Evolutionary conservation across 257 asterid genomes (phyloP).

Genomic region (Capsicum pubescens): DNA sequence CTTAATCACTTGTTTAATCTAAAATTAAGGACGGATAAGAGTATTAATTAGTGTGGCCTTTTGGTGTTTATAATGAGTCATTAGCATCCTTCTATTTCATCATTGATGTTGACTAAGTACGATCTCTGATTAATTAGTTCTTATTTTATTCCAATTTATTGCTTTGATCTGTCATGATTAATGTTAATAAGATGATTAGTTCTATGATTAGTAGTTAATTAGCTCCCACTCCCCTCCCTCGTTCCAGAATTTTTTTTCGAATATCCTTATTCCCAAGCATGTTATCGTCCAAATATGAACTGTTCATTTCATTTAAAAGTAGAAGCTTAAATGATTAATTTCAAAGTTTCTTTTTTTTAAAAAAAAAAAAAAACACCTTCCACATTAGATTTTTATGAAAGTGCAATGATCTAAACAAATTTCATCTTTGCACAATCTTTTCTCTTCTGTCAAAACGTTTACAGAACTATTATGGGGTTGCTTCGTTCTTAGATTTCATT

Average conservation of each 20-base stretch:
- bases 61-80: constrained; percentile 17
- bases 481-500: neutral
- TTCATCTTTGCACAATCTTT: too few species aligned
- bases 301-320: neutral
- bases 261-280: neutral
- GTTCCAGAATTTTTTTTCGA: neutral
- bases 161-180: neutral
- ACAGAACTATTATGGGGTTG: neutral
- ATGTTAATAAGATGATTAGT: constrained; percentile 2
- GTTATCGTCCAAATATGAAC: neutral
- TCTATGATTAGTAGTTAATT: constrained; percentile 12
- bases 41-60: neutral
- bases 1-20: constrained; percentile 4
- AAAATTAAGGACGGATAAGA: neutral
- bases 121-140: neutral
- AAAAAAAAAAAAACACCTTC: neutral
- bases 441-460: too few species aligned
- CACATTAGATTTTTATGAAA: neutral
- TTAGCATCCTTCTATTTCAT: neutral
- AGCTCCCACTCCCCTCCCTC: neutral
- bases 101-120: constrained; percentile 10
- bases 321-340: neutral
- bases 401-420: neutral
- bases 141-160: neutral
- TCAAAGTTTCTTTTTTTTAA: neutral